Evolutionary conservation across 176 grass and related monocot species (phyloP), one percentile per base, ranked within the genome.

Genomic region (Oropetium thomaeum): DNA sequence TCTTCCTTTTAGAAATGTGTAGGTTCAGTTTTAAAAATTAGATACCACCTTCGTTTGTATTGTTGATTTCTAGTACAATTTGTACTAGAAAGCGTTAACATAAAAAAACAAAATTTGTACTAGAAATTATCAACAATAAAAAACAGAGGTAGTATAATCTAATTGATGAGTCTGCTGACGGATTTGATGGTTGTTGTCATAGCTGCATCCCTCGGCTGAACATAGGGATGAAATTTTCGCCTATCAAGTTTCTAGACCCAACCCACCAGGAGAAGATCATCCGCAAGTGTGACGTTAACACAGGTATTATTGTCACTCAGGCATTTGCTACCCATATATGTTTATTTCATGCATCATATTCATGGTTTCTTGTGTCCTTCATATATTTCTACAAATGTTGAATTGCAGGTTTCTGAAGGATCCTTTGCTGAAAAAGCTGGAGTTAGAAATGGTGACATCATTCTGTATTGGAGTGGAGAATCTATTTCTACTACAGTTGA

Each of bases 391-490:
- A 4, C 28, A 15, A 44, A 27, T 62, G 49, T 16, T 51, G 13
- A 52, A 65, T 8, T 17, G 33, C n/a, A 77, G 59, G 59, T 77
- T 2, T 47, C 59, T 13, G 13, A 26, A 37, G 74, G n/a, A 17
- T 76, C 74, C 1, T 2, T 10, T 51, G 74, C 30, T 51, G 59
- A 64, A 14, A 51, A 48, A 10, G 0, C 37, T 26, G 74, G 44
- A 38, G 19, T 77, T 1, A 65, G 74, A 52, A 65, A 3, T 52
- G 74, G 60, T 52, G 74, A 77, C 12, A 7, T 77, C 5, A 51
- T 65, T 29, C 4, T 35, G 6, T 53, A 7, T 11, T 26, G 20
- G 43, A 65, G 52, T 52, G 60, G 60, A 37, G 4, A 39, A 16
- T 38, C n/a, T 11, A 27, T 77, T 19, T 0, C 43, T 27, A 65